Evolutionary conservation across 371 early-diverging fungal species (phyloP).

Genomic region (Mucor racemosus): DNA sequence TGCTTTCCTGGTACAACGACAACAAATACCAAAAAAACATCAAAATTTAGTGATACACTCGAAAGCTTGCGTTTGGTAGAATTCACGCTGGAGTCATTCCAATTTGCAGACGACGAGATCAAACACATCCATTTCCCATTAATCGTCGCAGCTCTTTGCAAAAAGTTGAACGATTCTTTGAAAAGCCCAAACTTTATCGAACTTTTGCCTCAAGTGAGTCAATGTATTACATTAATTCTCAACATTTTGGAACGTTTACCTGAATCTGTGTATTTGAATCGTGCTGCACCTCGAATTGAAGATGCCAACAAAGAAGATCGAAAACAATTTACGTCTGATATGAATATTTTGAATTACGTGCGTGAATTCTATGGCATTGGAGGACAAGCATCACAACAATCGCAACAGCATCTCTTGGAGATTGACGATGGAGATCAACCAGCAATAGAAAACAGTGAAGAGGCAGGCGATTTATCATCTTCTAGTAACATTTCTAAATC

Average conservation of each 20-base stretch:
- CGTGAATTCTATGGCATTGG: slow-evolving; percentile 43
- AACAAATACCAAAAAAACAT: not conserved
- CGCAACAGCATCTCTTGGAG: not conserved
- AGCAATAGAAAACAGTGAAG: slow-evolving; percentile 24
- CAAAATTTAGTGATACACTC: not conserved
- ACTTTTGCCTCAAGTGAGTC: slow-evolving; percentile 34
- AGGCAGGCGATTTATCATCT: slow-evolving; percentile 47
- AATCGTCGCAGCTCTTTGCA: slow-evolving; percentile 63
- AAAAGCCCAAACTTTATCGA: slow-evolving; percentile 35
- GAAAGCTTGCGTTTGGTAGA: slow-evolving; percentile 62
- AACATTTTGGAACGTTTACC: slow-evolving; percentile 39
- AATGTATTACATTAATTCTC: slow-evolving; percentile 37
- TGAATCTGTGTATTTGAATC: slow-evolving; percentile 36
- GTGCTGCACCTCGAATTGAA: slow-evolving; percentile 3
- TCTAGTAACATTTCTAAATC: not conserved
- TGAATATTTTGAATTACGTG: slow-evolving; percentile 41
- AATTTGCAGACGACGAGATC: slow-evolving; percentile 82
- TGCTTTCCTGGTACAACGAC: slow-evolving; percentile 36
- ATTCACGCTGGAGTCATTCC: slow-evolving; percentile 71
- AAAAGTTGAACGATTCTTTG: slow-evolving; percentile 54
- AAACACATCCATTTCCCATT: slow-evolving; percentile 80
- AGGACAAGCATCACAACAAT: not conserved
- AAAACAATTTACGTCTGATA: slow-evolving; percentile 31
- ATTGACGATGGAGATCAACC: slow-evolving; percentile 5
- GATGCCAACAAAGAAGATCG: slow-evolving; percentile 14